Evolutionary conservation across 176 grass and related monocot species (phyloP), one percentile per base, ranked within the genome.

Genomic region (Musa acuminata): DNA sequence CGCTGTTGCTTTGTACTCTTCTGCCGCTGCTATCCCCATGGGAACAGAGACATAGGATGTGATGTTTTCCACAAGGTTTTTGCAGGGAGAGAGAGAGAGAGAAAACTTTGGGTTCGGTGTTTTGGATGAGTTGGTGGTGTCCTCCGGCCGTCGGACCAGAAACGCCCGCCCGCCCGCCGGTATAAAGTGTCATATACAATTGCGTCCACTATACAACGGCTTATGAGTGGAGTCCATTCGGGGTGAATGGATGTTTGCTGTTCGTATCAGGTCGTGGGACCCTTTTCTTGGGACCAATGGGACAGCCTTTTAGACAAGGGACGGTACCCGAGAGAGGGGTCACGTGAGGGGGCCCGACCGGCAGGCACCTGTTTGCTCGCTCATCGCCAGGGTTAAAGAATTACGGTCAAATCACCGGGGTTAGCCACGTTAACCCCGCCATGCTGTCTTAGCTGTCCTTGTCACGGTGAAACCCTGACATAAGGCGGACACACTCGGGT

Each of bases 321-420:
- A 17, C 17, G 55, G 55, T 58, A 17, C 14, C 17, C 14, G 9
- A 58, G 20, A 19, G 57, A 17, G 57, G 2, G 52, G 4, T 74
- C 72, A 74, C 72, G 52, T 74, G 72, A 57, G 72, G 19, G 53
- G 23, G 72, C 35, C 29, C 67, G 67, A 70, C 67, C 43, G 67
- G 16, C n/a, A n/a, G n/a, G n/a, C 3, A 19, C 27, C 67, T 50
- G 67, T n/a, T 43, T 43, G 43, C 48, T 11, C 1, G 48, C 48
- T 70, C 43, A 70, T 48, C 23, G 4, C 25, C 13, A 55, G 52
- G 25, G 12, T 59, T 74, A 35, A 74, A 74, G 22, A 73, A 73
- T 26, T 1, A 23, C 53, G 53, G 72, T 74, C 72, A 74, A 73
- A 55, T 74, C 72, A 53, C 57, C 53, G 72, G 53, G 52, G 1